Evolutionary conservation across 139 green algal genomes (phyloP).

Genomic region (Gonium pectorale): DNA sequence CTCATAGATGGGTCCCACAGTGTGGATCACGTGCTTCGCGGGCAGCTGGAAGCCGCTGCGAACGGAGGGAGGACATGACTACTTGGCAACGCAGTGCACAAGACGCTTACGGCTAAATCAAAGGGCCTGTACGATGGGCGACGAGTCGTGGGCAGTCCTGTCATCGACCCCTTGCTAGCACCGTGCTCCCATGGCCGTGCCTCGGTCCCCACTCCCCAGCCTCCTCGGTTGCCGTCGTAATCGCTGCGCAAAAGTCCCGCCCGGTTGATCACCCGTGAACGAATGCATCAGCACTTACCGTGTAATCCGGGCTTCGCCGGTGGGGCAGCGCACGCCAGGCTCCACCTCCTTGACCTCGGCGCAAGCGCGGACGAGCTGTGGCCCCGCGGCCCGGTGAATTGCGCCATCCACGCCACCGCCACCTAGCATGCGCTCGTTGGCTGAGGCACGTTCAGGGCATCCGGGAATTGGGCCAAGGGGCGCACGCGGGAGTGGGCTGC

Average conservation of each 20-base stretch:
- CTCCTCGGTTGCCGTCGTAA: too few species aligned
- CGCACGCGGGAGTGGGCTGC: too few species aligned
- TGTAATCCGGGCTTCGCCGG: slow-evolving; percentile 79
- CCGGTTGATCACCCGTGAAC: too few species aligned
- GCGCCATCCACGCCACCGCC: slow-evolving; percentile 91
- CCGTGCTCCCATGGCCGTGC: too few species aligned
- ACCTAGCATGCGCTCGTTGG: slow-evolving; percentile 90
- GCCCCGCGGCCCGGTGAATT: slow-evolving; percentile 88
- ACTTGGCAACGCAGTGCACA: too few species aligned
- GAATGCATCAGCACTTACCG: slow-evolving; percentile 61
- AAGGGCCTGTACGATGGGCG: too few species aligned
- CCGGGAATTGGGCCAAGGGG: background rate
- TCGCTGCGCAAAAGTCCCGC: too few species aligned
- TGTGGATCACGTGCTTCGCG: slow-evolving; percentile 91
- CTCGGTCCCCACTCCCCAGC: too few species aligned
- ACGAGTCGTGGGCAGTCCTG: too few species aligned
- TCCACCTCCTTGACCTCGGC: slow-evolving; percentile 65
- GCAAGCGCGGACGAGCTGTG: slow-evolving; percentile 79
- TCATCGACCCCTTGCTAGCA: too few species aligned
- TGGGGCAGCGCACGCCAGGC: slow-evolving; percentile 81
- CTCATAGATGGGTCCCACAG: slow-evolving; percentile 89
- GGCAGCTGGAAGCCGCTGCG: slow-evolving; percentile 77
- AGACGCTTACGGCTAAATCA: too few species aligned
- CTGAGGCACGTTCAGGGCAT: slow-evolving; percentile 45
- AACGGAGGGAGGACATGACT: too few species aligned